Evolutionary conservation across 2,329 filamentous ascomycete genomes (phyloP).

Genomic region (Alternaria triticina): DNA sequence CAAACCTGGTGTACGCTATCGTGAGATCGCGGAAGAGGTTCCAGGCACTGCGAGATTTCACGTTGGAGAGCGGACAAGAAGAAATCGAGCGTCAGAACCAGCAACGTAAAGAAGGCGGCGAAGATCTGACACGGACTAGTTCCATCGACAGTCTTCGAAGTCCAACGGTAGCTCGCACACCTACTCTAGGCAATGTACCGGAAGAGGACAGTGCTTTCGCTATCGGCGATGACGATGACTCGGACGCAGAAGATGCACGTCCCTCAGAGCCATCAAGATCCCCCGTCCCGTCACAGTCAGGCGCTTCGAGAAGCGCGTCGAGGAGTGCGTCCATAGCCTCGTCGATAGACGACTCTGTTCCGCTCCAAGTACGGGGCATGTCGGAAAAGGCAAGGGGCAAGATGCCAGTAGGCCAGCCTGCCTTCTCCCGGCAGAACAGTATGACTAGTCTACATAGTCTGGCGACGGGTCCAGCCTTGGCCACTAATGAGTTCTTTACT

Average conservation of each 20-base stretch:
- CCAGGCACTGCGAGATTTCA: conserved; percentile 84
- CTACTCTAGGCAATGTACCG: conserved; percentile 70
- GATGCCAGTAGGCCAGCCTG: conserved; percentile 82
- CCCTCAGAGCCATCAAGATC: conserved; percentile 47
- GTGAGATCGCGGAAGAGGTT: conserved; percentile 82
- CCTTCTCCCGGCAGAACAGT: conserved; percentile 90
- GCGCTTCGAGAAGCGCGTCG: conserved; percentile 63
- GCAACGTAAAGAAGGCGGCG: conserved; percentile 66
- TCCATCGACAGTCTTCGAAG: conserved; percentile 74
- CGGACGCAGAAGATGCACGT: conserved; percentile 64
- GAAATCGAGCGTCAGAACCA: conserved; percentile 84
- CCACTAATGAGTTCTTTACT: conserved; percentile 69
- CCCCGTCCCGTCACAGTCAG: conserved; percentile 37
- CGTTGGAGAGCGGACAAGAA: conserved; percentile 87
- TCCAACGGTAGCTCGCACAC: conserved; percentile 63
- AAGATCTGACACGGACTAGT: conserved; percentile 55
- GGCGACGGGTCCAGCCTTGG: conserved; percentile 65
- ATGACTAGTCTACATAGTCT: conserved; percentile 77
- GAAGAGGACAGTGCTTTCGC: conserved; percentile 84
- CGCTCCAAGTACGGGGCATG: conserved; percentile 85
- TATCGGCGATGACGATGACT: conserved; percentile 81
- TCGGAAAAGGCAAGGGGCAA: conserved; percentile 97
- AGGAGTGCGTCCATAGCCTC: conserved; percentile 63
- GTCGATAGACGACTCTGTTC: conserved; percentile 77
- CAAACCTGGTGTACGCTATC: conserved; percentile 79